Base-by-base conservation (phyloP, 2,329 filamentous ascomycete genomes). In the Neonectria coccinea region DNA sequence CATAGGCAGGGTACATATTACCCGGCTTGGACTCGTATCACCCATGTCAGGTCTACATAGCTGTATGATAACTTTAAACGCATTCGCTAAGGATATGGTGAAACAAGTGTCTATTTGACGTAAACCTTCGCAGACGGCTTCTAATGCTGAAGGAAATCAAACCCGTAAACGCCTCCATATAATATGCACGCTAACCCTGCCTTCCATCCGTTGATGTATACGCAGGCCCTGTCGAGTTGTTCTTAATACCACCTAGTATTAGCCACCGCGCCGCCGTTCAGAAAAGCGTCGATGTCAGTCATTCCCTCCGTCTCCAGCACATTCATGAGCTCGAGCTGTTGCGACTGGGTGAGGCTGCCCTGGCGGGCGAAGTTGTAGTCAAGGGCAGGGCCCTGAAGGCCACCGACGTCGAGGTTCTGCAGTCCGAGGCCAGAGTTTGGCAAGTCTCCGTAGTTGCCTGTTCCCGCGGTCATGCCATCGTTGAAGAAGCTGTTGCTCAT, bases 281-380 rank as follows among this genome's bases (percentile, higher is more conserved):
- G 77, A 60, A 88, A 88, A 14, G 83, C 83, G 67, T 90, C 85
- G 70, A 91, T 89, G 55, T 90, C 88, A 27, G 81, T 82, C 75
- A 89, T 80, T 1, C 88, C 89, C 68, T 91, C 87, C 70, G 83
- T 91, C 77, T 96, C 92, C 36, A 97, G 84, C 53, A 89, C 89
- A 59, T 90, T 88, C 91, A 97, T 93, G 41, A 97, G 82, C 80
- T 97, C 92, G 67, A 90, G 80, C 78, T 96, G 93, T 78, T 97
- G 92, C 73, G 93, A 88, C 67, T 94, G 91, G 64, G 89, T 94
- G 33, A 97, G 82, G 64, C 85, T 92, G 68, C 89, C 93, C 72
- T 88, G 88, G 64, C 84, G 86, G 75, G 86, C 86, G 27, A 80
- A 77, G 3, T 77, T 74, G 64, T 77, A 80, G 48, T 70, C 73